Evolutionary conservation across 2,329 filamentous ascomycete species (phyloP), one percentile per base, ranked within the genome.

Genomic region (Colletotrichum graminicola): DNA sequence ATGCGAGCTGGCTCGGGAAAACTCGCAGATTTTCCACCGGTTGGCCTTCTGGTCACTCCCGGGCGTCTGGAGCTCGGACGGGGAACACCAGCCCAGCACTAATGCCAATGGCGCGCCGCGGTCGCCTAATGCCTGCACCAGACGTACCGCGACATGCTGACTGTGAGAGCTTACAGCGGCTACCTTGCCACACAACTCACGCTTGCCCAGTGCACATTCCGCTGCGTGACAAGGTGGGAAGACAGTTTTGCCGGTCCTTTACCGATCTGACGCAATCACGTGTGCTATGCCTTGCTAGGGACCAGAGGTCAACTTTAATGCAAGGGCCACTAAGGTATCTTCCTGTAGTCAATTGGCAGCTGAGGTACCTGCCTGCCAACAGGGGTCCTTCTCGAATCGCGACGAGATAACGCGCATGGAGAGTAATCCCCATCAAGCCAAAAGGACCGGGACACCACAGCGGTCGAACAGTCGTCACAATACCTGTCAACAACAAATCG

Each of bases 21-120:
- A 84, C 80, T 84, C 82, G 83, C 82, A 82, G 80, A 80, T 83
- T 83, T 82, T 82, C 80, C 79, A 77, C 55, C 62, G 61, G 56
- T 43, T 57, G 69, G 69, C 65, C 32, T 39, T 69, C 59, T 64
- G 59, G 66, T 71, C 66, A 71, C 51, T 72, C 57, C 61, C 49
- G 49, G 70, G 55, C 55, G 47, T 56, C 64, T 71, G 70, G 75
- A 81, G 79, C 79, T 81, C 78, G 79, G 80, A 72, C 78, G 73
- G 76, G 61, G 56, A 62, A 71, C 56, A 41, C 60, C 54, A 60
- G 54, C 52, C 64, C 57, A 67, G 68, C 67, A 61, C 62, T 32
- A 62, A 21, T 23, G 57, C 57, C 55, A 62, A 49, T 62, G 57
- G 57, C 51, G 26, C 45, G 36, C 32, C 29, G 21, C 36, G 18